Evolutionary conservation across 2,329 filamentous ascomycete species (phyloP).

Genomic region (Arthrinium puccinioides): DNA sequence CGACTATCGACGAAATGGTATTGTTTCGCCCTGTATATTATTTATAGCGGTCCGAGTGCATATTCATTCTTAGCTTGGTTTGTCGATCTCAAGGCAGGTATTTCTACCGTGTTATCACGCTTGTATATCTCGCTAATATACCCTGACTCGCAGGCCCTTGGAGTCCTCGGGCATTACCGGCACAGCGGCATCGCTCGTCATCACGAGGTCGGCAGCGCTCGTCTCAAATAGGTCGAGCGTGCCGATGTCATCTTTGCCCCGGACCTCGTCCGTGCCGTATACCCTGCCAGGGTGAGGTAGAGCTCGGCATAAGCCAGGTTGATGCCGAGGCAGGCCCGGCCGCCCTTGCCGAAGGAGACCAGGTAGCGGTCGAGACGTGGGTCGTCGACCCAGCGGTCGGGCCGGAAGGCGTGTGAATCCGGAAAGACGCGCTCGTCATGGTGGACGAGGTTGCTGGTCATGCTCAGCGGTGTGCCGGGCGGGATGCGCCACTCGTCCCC

Average conservation of each 20-base stretch:
- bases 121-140: neutral
- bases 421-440: conserved; percentile 29
- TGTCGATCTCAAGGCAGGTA: no score
- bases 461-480: neutral
- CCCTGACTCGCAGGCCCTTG: neutral
- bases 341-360: no score
- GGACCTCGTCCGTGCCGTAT: neutral
- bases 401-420: conserved; percentile 27
- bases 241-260: neutral
- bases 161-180: neutral
- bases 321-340: no score
- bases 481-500: neutral
- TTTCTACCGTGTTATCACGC: no score
- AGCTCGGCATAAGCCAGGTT: no score
- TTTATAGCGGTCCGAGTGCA: no score
- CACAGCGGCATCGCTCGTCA: neutral
- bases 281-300: no score
- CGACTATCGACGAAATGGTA: no score
- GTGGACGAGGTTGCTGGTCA: neutral
- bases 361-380: no score
- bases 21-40: no score
- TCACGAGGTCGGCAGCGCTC: neutral
- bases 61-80: no score
- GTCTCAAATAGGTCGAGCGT: neutral
- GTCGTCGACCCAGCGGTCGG: conserved; percentile 33